These are phyloP conservation scores for Colletotrichum euphorbiae DNA, from an alignment of 2,329 filamentous ascomycete genomes.

Conservation along the genomic window DNA sequence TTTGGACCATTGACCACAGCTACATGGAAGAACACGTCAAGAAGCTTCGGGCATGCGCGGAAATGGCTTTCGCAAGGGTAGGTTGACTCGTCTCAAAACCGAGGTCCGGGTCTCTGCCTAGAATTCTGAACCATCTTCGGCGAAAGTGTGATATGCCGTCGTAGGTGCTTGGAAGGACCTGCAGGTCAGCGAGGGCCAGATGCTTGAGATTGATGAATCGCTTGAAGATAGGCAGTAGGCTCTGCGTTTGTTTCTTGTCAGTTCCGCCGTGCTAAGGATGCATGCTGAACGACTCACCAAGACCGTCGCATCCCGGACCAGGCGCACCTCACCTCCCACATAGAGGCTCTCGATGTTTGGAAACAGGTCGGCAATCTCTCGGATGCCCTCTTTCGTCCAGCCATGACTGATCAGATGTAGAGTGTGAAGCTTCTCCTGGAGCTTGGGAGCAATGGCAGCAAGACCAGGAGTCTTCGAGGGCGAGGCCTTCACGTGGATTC, in stretches of 20 bases:
- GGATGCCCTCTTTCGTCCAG: too few relatives aligned
- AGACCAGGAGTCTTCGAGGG: too few relatives aligned
- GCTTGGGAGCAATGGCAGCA: too few relatives aligned
- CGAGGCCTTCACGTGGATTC: too few relatives aligned
- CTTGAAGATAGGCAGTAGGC: neutral
- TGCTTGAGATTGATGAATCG: neutral
- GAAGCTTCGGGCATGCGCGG: neutral
- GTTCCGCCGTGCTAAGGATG: neutral
- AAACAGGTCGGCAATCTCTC: too few relatives aligned
- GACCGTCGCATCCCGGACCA: neutral
- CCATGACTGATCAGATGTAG: too few relatives aligned
- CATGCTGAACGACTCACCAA: neutral
- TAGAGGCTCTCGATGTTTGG: too few relatives aligned
- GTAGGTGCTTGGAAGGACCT: neutral
- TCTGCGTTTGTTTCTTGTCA: neutral
- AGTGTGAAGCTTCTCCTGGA: too few relatives aligned
- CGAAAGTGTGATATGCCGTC: too few relatives aligned
- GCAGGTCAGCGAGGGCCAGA: neutral
- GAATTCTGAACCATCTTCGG: too few relatives aligned
- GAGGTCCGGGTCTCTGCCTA: too few relatives aligned
- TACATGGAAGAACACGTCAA: neutral
- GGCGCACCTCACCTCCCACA: neutral
- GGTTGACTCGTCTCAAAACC: fast-evolving
- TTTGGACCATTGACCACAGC: neutral
- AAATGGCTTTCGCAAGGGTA: neutral